These are phyloP conservation scores for Fusarium piperis DNA, from an alignment of 2,329 filamentous ascomycete genomes.

Conservation along the genomic window DNA sequence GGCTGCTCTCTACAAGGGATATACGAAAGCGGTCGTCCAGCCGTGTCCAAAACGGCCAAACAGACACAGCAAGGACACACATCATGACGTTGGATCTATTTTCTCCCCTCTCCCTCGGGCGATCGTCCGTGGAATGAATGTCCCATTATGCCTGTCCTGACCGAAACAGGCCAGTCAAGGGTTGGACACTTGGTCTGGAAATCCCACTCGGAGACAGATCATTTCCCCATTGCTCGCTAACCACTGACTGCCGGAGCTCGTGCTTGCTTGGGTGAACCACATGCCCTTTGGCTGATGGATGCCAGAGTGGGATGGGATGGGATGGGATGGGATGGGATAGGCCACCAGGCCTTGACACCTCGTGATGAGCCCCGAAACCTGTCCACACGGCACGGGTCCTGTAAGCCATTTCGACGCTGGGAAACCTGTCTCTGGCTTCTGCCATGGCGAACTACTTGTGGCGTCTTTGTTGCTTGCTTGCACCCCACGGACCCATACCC, in stretches of 20 bases:
- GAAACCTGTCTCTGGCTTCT: background rate
- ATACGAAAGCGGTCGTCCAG: background rate
- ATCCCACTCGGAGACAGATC: constrained; percentile 12
- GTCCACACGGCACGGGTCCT: constrained; percentile 1
- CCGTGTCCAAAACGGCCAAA: background rate
- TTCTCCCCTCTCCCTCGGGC: constrained; percentile 8
- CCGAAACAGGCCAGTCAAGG: constrained; percentile 1
- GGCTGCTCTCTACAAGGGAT: background rate
- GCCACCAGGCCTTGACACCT: constrained; percentile 8
- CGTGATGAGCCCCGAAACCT: constrained; percentile 8
- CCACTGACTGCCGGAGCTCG: constrained; percentile 20
- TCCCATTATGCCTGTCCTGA: background rate
- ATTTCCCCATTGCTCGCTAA: constrained; percentile 16
- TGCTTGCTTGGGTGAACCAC: background rate
- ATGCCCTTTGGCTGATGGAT: background rate
- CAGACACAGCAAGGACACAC: background rate
- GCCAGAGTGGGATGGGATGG: background rate
- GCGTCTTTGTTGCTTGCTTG: background rate
- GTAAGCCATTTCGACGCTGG: background rate
- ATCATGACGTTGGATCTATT: constrained; percentile 3
- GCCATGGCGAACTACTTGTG: background rate
- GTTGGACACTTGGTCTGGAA: background rate
- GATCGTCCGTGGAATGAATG: constrained; percentile 20
- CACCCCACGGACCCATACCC: background rate
- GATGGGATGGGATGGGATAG: background rate